A percentile compares a stretch with the other conserved stretches of the same genome.
These are phyloP conservation scores for Pseudocohnilembus persalinus DNA, from an alignment of 169 alveolate genomes.

Conservation along the genomic window DNA sequence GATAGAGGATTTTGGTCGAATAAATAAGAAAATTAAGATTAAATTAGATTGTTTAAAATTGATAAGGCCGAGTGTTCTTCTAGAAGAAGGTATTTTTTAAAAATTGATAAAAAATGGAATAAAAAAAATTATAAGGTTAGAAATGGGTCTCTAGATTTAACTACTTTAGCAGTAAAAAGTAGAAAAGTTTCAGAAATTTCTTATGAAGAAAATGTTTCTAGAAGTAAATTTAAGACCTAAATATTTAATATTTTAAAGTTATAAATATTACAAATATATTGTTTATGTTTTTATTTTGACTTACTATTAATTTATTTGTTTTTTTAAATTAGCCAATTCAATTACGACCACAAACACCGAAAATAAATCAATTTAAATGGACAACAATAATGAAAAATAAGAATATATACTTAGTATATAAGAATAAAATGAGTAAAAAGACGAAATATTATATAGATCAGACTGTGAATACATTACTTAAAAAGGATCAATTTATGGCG, in stretches of 20 bases:
- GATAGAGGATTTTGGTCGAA: constrained; percentile 27
- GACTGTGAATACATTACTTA: constrained; percentile 19
- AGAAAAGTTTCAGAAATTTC: neutral
- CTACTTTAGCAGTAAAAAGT: neutral
- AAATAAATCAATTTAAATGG: neutral
- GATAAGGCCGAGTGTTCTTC: neutral
- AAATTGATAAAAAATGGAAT: constrained; percentile 27
- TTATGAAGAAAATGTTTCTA: neutral
- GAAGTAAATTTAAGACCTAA: neutral
- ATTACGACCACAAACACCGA: neutral
- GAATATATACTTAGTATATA: neutral
- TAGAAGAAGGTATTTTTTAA: constrained; percentile 9
- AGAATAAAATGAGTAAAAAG: neutral
- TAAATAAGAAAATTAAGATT: neutral
- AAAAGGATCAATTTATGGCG: constrained; percentile 19
- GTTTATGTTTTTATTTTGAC: neutral
- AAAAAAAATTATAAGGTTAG: neutral
- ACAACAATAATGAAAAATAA: too few species aligned
- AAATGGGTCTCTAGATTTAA: neutral
- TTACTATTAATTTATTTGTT: neutral
- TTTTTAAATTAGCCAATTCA: neutral
- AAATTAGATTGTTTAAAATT: neutral
- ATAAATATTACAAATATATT: neutral
- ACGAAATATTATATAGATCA: neutral
- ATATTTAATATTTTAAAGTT: neutral